Percentiles rank a stretch among this genome's conserved stretches.
Evolutionary conservation across 192 early-diverging fungal species (phyloP).

Genomic region (Podila clonocystis): DNA sequence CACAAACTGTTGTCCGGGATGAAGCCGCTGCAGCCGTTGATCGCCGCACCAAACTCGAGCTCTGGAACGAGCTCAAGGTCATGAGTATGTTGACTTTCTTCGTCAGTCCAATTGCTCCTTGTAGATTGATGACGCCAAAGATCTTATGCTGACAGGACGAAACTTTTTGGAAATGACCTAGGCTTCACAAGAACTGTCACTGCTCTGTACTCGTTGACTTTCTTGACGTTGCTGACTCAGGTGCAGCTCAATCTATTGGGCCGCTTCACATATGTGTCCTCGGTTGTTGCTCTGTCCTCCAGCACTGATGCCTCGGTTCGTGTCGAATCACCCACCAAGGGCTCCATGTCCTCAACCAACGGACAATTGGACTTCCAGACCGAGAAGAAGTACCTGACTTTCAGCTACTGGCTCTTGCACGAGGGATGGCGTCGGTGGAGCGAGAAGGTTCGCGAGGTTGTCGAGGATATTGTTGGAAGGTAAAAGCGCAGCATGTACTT

Average conservation of each 20-base stretch:
- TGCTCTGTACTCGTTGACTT: slow-evolving; percentile 85
- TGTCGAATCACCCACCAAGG: slow-evolving; percentile 39
- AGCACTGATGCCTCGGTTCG: slow-evolving; percentile 60
- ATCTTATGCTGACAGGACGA: too few species aligned
- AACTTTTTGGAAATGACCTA: slow-evolving; percentile 12
- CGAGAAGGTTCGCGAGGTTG: slow-evolving; percentile 71
- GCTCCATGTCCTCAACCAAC: slow-evolving; percentile 25
- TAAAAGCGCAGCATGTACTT: slow-evolving; percentile 30
- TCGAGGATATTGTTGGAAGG: slow-evolving; percentile 70
- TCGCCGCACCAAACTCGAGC: slow-evolving; percentile 68
- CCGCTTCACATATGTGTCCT: slow-evolving; percentile 87
- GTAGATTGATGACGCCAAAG: neutral
- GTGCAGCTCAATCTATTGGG: slow-evolving; percentile 93
- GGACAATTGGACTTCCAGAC: slow-evolving; percentile 59
- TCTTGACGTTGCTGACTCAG: slow-evolving; percentile 86
- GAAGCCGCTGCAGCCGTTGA: slow-evolving; percentile 18
- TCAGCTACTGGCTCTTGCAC: slow-evolving; percentile 93
- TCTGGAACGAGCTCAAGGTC: slow-evolving; percentile 94
- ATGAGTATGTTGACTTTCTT: slow-evolving; percentile 62
- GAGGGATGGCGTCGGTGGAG: slow-evolving; percentile 83
- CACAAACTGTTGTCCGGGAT: slow-evolving; percentile 9
- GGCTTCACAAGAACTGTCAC: slow-evolving; percentile 90
- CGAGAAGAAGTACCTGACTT: slow-evolving; percentile 89
- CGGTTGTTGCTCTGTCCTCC: slow-evolving; percentile 66
- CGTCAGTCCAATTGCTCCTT: neutral